Evolutionary conservation across 2,329 filamentous ascomycete species (phyloP), one percentile per base, ranked within the genome.

Genomic region (Ophiosphaerella korrae): DNA sequence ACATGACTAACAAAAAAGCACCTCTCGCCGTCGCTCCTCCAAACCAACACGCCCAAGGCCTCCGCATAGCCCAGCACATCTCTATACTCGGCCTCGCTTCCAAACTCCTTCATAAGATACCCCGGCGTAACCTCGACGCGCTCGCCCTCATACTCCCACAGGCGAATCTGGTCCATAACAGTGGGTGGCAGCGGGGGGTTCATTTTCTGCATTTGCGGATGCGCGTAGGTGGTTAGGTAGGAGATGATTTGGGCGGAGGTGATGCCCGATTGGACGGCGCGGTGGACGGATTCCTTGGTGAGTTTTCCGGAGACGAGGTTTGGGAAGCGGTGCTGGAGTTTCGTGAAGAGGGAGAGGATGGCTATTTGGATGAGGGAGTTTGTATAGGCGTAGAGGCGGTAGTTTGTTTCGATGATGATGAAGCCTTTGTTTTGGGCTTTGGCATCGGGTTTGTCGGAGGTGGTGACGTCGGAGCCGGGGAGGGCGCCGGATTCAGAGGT

Each of bases 111-210:
- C 79, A 99, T 96, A 24, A 97, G 73, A 71, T 91, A 97, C 0
- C 94, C 94, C 1, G 82, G 78, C 5, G 86, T 91, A 1, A 89
- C 86, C 72, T 89, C 89, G 84, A 99, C 95, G 43, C 94, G 84
- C 77, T 99, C 94, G 58, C 93, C 92, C 75, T 99, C 94, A 45
- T 97, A 86, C 78, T 99, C 93, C 94, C 94, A 99, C 16, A 99
- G 84, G 2, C 92, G 84, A 66, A 99, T 97, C 78, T 99, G 94
- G 74, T 99, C 94, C 57, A 97, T 90, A 13, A 99, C 94, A 0
- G 95, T 97, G 0, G 94, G 92, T 1, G 95, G 94, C 2, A 99
- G 82, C 13, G 96, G 84, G 1, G 92, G 89, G 0, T 84, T 82
- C 37, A 84, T 81, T 55, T 88, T 88, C 63, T 88, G 87, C 84